A percentile compares a stretch with the other conserved stretches of the same genome.
Conservation (phyloP, 208 protist genomes). For the Tritrichomonas musculus region DNA sequence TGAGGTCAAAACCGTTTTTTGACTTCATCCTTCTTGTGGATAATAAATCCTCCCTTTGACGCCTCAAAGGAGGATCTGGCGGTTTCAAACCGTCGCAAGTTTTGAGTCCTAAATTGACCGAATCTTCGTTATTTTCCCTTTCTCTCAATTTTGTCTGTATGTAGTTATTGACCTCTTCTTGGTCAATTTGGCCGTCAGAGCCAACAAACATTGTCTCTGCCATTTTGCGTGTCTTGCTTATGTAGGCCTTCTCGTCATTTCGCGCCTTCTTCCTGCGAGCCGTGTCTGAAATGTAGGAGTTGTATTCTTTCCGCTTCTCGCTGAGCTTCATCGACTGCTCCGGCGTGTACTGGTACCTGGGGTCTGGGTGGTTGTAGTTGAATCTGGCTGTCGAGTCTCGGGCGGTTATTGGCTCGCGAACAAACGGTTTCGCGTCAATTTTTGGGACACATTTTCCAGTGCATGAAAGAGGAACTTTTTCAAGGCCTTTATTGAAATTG, state of each 20-base stretch:
- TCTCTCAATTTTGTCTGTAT: not conserved
- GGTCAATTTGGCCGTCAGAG: not conserved
- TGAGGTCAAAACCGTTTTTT: not conserved
- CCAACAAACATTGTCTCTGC: not conserved
- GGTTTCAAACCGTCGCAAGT: not conserved
- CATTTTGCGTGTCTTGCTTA: not conserved
- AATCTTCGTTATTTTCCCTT: not conserved
- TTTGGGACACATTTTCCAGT: not conserved
- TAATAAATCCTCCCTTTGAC: not conserved
- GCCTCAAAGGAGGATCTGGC: not conserved
- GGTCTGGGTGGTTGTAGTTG: not conserved
- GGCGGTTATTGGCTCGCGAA: not conserved
- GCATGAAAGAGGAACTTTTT: not conserved
- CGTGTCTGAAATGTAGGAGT: conserved; percentile 1
- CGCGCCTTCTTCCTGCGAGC: not conserved
- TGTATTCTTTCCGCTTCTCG: not conserved
- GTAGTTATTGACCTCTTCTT: not conserved
- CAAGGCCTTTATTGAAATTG: not conserved
- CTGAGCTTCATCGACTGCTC: not conserved
- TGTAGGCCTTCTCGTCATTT: not conserved
- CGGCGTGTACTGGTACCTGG: not conserved
- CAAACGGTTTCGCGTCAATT: not conserved
- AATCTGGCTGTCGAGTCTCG: not conserved
- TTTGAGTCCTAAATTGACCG: not conserved
- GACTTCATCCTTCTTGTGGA: not conserved